Base-by-base conservation (phyloP, 2,329 filamentous ascomycete species). In the Calonectria montana region DNA sequence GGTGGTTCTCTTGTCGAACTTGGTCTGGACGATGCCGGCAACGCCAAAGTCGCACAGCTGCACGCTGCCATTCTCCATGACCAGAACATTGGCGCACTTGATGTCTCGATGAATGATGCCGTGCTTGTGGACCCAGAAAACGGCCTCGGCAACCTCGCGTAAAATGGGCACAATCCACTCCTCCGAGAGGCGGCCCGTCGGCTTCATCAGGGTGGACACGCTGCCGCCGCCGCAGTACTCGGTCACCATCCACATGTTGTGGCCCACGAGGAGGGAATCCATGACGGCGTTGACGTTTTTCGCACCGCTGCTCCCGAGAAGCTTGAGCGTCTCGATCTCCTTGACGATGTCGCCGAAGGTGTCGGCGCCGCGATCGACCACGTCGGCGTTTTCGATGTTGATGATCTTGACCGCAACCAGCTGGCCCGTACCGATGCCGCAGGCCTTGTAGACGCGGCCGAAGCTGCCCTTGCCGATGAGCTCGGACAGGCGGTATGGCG, bases 11-110 rank as follows among this genome's bases (percentile, higher is more conserved):
- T 97, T 97, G 77, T 94, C 92, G 67, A 92, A 88, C 75, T 93
- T 92, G 48, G 88, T 92, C 80, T 96, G 93, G 69, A 96, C 90
- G 57, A 94, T 90, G 50, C 93, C 94, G 31, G 94, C 93, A 53
- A 97, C 94, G 74, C 94, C 94, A 81, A 97, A 97, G 80, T 97
- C 94, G 80, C 94, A 95, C 37, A 97, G 88, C 81, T 97, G 94
- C 8, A 97, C 93, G 31, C 90, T 86, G 29, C 94, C 94, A 43
- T 91, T 88, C 82, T 96, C 94, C 6, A 92, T 94, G 73, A 97
- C 91, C 66, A 96, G 88, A 37, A 97, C 92, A 79, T 97, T 97
- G 74, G 94, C 94, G 81, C 91, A 93, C 81, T 94, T 94, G 82
- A 94, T 90, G 80, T 94, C 92, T 75, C 92, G 87, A 79, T 94